Evolutionary conservation across 495 filamentous ascomycete species (phyloP).

Genomic region (Hypoxylon cercidicola): DNA sequence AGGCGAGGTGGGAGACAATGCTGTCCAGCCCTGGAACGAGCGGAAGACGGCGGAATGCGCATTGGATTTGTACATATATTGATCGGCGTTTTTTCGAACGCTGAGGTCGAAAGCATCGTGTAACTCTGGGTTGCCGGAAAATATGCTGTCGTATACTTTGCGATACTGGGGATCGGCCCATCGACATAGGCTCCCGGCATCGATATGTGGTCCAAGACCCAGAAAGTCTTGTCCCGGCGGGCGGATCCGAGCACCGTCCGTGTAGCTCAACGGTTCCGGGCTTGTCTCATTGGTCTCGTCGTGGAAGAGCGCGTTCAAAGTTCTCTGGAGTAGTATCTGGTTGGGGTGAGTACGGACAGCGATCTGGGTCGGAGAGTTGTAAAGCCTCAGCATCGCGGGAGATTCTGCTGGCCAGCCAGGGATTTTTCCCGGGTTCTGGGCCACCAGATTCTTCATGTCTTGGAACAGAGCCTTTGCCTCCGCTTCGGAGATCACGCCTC

Average conservation of each 20-base stretch:
- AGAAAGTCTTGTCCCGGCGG: constrained; percentile 24
- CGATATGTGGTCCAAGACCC: constrained; percentile 33
- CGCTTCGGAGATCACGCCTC: constrained; percentile 23
- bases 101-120: constrained; percentile 11
- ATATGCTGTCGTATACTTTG: constrained; percentile 12
- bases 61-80: constrained; percentile 7
- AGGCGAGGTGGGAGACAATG: background rate
- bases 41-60: constrained; percentile 15
- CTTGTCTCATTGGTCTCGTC: constrained; percentile 12
- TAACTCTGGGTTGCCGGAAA: constrained; percentile 7
- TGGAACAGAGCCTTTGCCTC: constrained; percentile 16
- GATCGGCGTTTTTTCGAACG: constrained; percentile 10
- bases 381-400: constrained; percentile 36
- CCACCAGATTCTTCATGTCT: constrained; percentile 17
- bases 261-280: constrained; percentile 34
- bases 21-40: constrained; percentile 19
- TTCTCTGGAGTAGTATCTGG: constrained; percentile 26
- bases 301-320: constrained; percentile 29
- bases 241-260: constrained; percentile 32
- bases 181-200: constrained; percentile 17
- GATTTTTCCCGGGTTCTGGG: constrained; percentile 22
- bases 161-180: constrained; percentile 17
- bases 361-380: constrained; percentile 34
- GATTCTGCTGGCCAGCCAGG: constrained; percentile 34
- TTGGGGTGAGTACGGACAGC: constrained; percentile 36